Evolutionary conservation across 2,329 filamentous ascomycete species (phyloP), one percentile per base, ranked within the genome.

Genomic region (Colletotrichum karsti): DNA sequence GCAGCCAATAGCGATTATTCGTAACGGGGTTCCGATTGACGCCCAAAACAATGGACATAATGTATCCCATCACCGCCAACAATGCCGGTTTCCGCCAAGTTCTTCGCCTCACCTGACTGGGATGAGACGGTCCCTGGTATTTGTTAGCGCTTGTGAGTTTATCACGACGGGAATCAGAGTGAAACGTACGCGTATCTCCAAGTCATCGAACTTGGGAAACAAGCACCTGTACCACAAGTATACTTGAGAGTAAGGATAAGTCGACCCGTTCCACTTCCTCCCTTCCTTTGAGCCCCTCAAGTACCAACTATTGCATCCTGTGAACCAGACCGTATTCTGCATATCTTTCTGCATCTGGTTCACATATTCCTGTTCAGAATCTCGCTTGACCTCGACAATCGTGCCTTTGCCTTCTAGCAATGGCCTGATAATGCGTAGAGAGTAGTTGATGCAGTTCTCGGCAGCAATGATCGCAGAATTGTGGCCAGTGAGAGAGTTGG

Each of bases 401-500:
- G 72, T 76, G 1, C 74, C 75, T 1, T 77, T 67, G 0, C 77
- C 77, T 2, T 79, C 73, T 1, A 84, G 74, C 4, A 82, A 62
- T 1, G 86, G 84, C 72, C 83, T 83, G 70, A 91, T 85, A 70
- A 91, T 83, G 0, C 87, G 87, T 9, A 92, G 74, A 0, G 85
- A 83, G 74, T 87, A 90, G 67, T 89, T 87, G 70, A 90, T 80
- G 73, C 85, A 85, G 73, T 91, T 91, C 71, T 92, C 90, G 4
- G 82, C 81, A 0, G 88, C 86, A 72, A 91, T 82, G 50, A 91
- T 83, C 9, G 89, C 86, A 12, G 84, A 88, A 0, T 82, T 86
- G 74, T 92, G 89, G 0, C 90, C 90, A 0, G 89, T 91, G 0
- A 81, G 82, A 0, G 88, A 86, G 73, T 92, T 92, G 1, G 90